Percentiles rank a stretch among this genome's conserved stretches.
These are phyloP conservation scores for Botrytis fabae DNA, from an alignment of 2,329 filamentous ascomycete genomes.

Conservation along the genomic window DNA sequence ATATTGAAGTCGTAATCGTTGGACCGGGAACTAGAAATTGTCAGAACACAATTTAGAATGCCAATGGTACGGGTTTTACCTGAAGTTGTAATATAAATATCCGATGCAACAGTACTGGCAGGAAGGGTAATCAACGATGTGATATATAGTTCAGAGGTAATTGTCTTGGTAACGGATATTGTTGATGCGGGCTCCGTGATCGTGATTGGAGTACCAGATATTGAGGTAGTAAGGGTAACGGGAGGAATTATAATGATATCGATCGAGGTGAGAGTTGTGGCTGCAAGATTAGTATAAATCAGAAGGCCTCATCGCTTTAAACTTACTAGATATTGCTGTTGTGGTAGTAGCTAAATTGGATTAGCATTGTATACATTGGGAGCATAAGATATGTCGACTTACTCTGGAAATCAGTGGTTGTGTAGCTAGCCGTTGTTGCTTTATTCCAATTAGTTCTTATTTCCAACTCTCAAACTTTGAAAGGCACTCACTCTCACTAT, in stretches of 20 bases:
- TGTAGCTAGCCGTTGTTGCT: slow-evolving; percentile 7
- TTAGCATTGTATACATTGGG: neutral
- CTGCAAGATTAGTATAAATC: neutral
- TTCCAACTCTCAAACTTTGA: no score
- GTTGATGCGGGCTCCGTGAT: slow-evolving; percentile 7
- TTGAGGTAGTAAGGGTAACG: neutral
- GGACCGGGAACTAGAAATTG: neutral
- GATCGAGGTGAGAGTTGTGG: neutral
- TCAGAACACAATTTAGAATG: neutral
- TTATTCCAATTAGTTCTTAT: neutral
- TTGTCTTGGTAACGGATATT: neutral
- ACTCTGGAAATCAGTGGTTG: neutral
- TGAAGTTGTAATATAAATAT: slow-evolving; percentile 6
- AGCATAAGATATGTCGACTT: neutral
- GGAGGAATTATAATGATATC: neutral
- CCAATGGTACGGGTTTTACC: neutral
- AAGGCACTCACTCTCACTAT: slow-evolving; percentile 13
- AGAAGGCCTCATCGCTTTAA: neutral
- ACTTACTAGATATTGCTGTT: neutral
- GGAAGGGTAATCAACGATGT: neutral
- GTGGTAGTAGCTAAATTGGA: neutral
- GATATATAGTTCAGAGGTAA: slow-evolving; percentile 12
- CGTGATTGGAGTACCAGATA: slow-evolving; percentile 1
- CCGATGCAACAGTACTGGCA: neutral
- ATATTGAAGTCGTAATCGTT: slow-evolving; percentile 23